Conservation (phyloP, 2,329 filamentous ascomycete genomes). For the Aspergillus tubingensis region DNA sequence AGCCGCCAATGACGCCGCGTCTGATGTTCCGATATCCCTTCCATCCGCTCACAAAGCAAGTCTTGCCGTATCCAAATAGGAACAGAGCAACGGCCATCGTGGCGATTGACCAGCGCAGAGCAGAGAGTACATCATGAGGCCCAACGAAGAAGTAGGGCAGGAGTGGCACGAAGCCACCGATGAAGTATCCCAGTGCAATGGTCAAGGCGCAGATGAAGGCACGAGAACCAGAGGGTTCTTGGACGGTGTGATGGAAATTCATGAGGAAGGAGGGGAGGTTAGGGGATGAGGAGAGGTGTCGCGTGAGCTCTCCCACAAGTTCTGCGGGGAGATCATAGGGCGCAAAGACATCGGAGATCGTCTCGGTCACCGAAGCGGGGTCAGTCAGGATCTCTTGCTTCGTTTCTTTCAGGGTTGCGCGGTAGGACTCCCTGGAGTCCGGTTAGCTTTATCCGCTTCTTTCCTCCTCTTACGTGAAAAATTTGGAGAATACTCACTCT, state of each 20-base stretch:
- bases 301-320: slow-evolving; percentile 38
- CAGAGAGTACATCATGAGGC: slow-evolving; percentile 77
- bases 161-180: slow-evolving; percentile 52
- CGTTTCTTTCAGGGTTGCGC: slow-evolving; percentile 42
- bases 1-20: slow-evolving; percentile 36
- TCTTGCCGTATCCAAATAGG: slow-evolving; percentile 55
- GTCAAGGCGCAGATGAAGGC: slow-evolving; percentile 42
- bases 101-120: slow-evolving; percentile 60
- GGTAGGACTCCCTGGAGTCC: slow-evolving; percentile 39
- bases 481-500: slow-evolving; percentile 29
- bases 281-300: slow-evolving; percentile 39
- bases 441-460: not conserved
- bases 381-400: slow-evolving; percentile 33
- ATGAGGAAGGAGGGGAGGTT: slow-evolving; percentile 43
- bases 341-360: slow-evolving; percentile 41
- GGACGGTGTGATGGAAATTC: slow-evolving; percentile 45
- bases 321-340: slow-evolving; percentile 41
- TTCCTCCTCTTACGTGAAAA: too few relatives aligned
- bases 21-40: slow-evolving; percentile 34
- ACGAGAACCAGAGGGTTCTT: slow-evolving; percentile 41
- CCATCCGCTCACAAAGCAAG: slow-evolving; percentile 44
- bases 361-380: slow-evolving; percentile 31
- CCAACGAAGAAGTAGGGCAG: slow-evolving; percentile 65
- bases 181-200: slow-evolving; percentile 44
- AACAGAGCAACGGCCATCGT: slow-evolving; percentile 53